phyloP scores from a whole-genome alignment of 768 basidiomycete genomes.

The Cyathus striatus region DNA sequence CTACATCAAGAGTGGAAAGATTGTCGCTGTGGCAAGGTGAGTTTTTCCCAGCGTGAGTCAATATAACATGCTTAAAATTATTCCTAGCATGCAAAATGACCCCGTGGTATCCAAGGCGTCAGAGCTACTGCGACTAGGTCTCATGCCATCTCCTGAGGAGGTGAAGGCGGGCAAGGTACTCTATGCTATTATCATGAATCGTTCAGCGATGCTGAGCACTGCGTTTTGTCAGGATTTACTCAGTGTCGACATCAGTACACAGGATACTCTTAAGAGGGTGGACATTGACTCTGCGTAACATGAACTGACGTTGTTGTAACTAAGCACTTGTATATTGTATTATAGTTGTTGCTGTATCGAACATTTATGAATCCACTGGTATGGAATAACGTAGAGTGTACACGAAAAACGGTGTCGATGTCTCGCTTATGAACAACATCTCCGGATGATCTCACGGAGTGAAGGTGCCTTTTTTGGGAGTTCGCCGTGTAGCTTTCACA shows the following conservation, averaged over 20 bases:
- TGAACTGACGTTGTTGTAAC: too few relatives aligned
- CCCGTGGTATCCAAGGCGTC: conserved; percentile 75
- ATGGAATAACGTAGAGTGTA: too few relatives aligned
- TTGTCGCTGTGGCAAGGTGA: conserved; percentile 66
- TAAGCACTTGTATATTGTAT: too few relatives aligned
- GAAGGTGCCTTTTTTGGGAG: too few relatives aligned
- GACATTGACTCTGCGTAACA: background rate
- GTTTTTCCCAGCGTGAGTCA: conserved; percentile 4
- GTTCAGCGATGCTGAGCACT: conserved; percentile 1
- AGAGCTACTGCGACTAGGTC: conserved; percentile 69
- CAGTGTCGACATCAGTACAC: conserved; percentile 34
- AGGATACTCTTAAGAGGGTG: conserved; percentile 18
- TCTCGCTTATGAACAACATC: too few relatives aligned
- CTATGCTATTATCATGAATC: conserved; percentile 5
- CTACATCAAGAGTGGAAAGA: conserved; percentile 59
- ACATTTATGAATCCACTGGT: too few relatives aligned
- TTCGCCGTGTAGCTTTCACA: too few relatives aligned
- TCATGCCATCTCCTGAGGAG: conserved; percentile 78
- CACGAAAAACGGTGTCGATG: too few relatives aligned
- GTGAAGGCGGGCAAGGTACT: conserved; percentile 71
- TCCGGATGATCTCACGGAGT: too few relatives aligned
- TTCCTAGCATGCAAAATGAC: conserved; percentile 69
- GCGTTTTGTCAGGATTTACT: conserved; percentile 28
- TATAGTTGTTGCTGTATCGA: too few relatives aligned
- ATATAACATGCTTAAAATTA: background rate